These are phyloP conservation scores for Phaeosphaeria sp. DNA, from an alignment of 2,329 filamentous ascomycete species.

Conservation along the genomic window DNA sequence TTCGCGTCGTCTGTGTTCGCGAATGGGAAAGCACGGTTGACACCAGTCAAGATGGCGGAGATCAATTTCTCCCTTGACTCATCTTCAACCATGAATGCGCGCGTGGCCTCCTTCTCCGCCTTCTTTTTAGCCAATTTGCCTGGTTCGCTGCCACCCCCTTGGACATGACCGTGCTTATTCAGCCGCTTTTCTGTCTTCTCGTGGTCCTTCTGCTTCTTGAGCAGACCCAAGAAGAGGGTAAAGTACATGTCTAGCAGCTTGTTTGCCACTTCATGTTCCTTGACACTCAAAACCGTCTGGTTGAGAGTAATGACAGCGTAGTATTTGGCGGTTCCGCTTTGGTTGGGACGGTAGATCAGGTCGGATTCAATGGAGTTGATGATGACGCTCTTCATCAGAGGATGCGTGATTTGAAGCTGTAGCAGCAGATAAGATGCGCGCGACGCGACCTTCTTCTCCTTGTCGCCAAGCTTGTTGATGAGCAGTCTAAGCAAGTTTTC, in stretches of 20 bases:
- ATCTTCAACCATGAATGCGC: slow-evolving; percentile 54
- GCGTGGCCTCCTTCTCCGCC: slow-evolving; percentile 51
- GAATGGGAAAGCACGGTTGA: slow-evolving; percentile 96
- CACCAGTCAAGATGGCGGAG: slow-evolving; percentile 88
- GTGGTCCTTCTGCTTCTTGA: slow-evolving; percentile 67
- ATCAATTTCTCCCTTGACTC: slow-evolving; percentile 90
- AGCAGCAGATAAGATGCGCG: slow-evolving; percentile 92
- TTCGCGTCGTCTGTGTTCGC: slow-evolving; percentile 79
- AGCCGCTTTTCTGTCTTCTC: slow-evolving; percentile 46
- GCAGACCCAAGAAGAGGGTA: slow-evolving; percentile 79
- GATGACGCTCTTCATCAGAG: slow-evolving; percentile 90
- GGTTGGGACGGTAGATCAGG: slow-evolving; percentile 83
- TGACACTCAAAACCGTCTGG: slow-evolving; percentile 88
- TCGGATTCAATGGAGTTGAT: slow-evolving; percentile 87
- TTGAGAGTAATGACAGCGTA: slow-evolving; percentile 97
- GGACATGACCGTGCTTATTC: slow-evolving; percentile 58
- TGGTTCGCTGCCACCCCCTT: slow-evolving; percentile 62
- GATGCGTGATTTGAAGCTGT: slow-evolving; percentile 86
- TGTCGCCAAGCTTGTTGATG: slow-evolving; percentile 96
- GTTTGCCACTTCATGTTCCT: slow-evolving; percentile 81
- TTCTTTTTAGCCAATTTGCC: slow-evolving; percentile 61
- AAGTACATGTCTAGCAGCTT: slow-evolving; percentile 92
- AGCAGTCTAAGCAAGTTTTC: slow-evolving; percentile 88
- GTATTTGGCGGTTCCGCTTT: slow-evolving; percentile 88
- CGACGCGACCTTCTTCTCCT: slow-evolving; percentile 93